phyloP scores from a whole-genome alignment of 2,329 filamentous ascomycete genomes.

The Metarhizium anisopliae region DNA sequence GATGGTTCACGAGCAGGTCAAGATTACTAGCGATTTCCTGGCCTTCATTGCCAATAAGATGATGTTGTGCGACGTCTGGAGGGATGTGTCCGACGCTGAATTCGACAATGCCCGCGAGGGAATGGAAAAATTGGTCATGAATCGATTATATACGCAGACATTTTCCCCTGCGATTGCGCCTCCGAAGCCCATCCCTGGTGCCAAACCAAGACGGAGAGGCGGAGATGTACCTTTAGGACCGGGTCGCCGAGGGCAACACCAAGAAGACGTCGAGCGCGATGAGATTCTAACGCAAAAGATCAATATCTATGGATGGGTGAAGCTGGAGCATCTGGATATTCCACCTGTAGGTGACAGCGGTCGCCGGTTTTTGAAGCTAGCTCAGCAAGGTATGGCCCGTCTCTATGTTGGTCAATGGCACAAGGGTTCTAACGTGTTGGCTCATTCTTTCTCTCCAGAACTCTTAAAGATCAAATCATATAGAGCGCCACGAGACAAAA shows the following conservation, averaged over 20 bases:
- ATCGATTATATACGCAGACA: conserved; percentile 86
- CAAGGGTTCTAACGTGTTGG: conserved; percentile 6
- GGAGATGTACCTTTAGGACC: conserved; percentile 63
- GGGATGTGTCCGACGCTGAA: conserved; percentile 88
- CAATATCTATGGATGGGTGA: conserved; percentile 91
- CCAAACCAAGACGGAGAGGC: conserved; percentile 59
- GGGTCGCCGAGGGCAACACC: conserved; percentile 87
- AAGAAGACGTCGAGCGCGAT: conserved; percentile 94
- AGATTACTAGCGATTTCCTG: conserved; percentile 94
- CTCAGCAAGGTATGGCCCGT: conserved; percentile 64
- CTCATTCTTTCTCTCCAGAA: conserved; percentile 44
- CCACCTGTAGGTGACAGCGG: conserved; percentile 76
- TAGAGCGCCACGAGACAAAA: conserved; percentile 92
- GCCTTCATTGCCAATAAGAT: conserved; percentile 98
- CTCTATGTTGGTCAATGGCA: not conserved
- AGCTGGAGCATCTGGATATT: conserved; percentile 89
- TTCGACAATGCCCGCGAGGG: conserved; percentile 98
- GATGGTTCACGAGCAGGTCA: conserved; percentile 99
- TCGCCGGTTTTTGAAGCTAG: conserved; percentile 76
- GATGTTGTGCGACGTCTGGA: conserved; percentile 94
- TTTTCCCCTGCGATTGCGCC: conserved; percentile 90
- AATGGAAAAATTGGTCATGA: conserved; percentile 99
- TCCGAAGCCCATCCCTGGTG: conserved; percentile 62
- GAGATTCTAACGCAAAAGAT: conserved; percentile 96
- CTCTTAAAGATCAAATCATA: conserved; percentile 95